A percentile compares a stretch with the other conserved stretches of the same genome.
phyloP scores from a whole-genome alignment of 78 protist species.

The Dictyostelium firmibasis region DNA sequence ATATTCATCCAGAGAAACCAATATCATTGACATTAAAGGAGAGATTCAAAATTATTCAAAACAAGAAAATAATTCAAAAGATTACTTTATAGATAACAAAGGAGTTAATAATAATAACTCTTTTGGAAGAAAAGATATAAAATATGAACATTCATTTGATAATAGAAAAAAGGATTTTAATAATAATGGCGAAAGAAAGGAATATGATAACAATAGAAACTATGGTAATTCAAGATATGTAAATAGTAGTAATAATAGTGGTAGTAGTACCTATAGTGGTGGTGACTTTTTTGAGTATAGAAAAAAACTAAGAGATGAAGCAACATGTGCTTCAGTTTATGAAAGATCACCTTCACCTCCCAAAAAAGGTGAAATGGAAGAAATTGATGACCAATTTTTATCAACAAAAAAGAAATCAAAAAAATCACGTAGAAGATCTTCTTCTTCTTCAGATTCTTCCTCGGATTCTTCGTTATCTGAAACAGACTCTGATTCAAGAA shows the following conservation, averaged over 20 bases:
- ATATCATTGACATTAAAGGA: not conserved
- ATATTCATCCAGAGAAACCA: not conserved
- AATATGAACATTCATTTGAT: not conserved
- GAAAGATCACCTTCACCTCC: constrained; percentile 49
- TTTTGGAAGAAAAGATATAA: not conserved
- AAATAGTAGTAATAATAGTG: not conserved
- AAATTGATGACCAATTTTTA: not conserved
- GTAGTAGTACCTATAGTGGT: not conserved
- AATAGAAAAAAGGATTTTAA: not conserved
- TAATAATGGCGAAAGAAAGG: not conserved
- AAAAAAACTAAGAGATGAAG: constrained; percentile 21
- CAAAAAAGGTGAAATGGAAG: not conserved
- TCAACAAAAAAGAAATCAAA: not conserved
- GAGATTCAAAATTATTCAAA: not conserved
- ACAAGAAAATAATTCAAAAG: not conserved
- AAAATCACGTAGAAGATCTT: not conserved
- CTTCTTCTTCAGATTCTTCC: not conserved
- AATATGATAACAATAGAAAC: not conserved
- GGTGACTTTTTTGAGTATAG: not conserved
- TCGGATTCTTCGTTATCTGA: not conserved
- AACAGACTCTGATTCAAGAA: too few relatives aligned
- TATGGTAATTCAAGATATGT: not conserved
- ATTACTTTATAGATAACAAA: not conserved
- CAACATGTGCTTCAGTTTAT: not conserved
- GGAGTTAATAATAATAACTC: not conserved